phyloP scores from a whole-genome alignment of 2,329 filamentous ascomycete genomes.

The Talaromyces sp. region DNA sequence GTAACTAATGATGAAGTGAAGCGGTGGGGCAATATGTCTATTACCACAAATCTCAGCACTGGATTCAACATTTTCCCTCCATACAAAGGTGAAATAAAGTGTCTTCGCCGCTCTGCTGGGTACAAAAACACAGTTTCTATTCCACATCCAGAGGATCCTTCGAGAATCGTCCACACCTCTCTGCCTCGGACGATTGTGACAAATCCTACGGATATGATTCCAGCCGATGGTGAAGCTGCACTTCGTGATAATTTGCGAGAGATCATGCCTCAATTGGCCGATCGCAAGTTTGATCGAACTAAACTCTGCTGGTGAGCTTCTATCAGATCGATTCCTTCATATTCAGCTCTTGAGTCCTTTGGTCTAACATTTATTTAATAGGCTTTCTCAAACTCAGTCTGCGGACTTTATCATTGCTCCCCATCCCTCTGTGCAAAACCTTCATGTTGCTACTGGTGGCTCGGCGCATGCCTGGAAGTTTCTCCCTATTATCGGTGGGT shows the following conservation, averaged over 20 bases:
- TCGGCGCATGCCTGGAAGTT: not conserved
- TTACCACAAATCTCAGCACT: not conserved
- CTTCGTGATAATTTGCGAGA: not conserved
- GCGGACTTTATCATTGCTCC: not conserved
- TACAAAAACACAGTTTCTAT: not conserved
- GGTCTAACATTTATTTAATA: not conserved
- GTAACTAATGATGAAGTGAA: not conserved
- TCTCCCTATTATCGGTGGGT: not conserved
- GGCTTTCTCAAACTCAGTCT: not conserved
- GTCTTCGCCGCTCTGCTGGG: not conserved
- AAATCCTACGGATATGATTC: not conserved
- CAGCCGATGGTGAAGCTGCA: not conserved
- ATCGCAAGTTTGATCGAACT: not conserved
- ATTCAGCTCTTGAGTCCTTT: not conserved
- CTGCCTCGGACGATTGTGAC: not conserved
- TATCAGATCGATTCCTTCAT: not conserved
- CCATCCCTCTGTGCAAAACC: not conserved
- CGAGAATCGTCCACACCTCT: not conserved
- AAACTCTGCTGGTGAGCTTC: not conserved
- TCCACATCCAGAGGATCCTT: not conserved
- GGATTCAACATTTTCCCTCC: not conserved
- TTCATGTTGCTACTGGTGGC: not conserved
- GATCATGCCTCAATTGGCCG: not conserved
- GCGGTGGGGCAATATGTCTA: not conserved
- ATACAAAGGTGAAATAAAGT: not conserved